Evolutionary conservation across 345 rosid species (phyloP).

Genomic region (Hibiscus syriacus): DNA sequence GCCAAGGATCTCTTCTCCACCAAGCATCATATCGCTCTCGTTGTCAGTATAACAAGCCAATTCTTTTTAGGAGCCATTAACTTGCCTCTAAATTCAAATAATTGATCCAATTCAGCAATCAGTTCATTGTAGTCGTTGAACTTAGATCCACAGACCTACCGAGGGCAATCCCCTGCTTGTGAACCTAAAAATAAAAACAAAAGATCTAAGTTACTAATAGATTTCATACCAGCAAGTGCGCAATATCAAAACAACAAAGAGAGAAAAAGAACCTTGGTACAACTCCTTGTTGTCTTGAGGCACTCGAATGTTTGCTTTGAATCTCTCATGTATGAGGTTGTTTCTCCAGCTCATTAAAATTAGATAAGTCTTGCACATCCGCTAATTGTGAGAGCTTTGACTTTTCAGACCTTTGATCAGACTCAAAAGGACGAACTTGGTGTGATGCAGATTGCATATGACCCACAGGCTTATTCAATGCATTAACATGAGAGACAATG

Average conservation of each 20-base stretch:
- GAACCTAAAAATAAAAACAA: constrained; percentile 42
- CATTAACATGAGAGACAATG: constrained; percentile 17
- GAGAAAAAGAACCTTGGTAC: constrained; percentile 47
- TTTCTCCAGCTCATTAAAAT: constrained; percentile 38
- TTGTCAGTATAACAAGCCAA: constrained; percentile 75
- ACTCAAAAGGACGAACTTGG: constrained; percentile 23
- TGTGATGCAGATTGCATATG: constrained; percentile 20
- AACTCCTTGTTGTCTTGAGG: constrained; percentile 58
- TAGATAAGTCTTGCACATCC: constrained; percentile 25
- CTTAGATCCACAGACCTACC: constrained; percentile 84
- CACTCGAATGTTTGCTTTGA: constrained; percentile 26
- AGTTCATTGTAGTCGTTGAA: constrained; percentile 60
- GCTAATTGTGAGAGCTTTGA: constrained; percentile 28
- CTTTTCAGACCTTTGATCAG: constrained; percentile 30
- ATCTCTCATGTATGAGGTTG: constrained; percentile 29
- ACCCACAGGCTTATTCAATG: constrained; percentile 15
- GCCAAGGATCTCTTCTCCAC: constrained; percentile 98
- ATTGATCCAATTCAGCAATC: constrained; percentile 50
- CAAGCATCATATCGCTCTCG: constrained; percentile 89
- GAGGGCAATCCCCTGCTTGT: constrained; percentile 66
- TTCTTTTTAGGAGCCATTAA: constrained; percentile 44
- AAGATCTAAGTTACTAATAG: background rate
- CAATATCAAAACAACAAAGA: background rate
- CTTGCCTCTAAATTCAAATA: constrained; percentile 70
- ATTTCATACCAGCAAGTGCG: background rate